phyloP scores from a whole-genome alignment of 768 basidiomycete genomes.

The Leccinum incarnatum region DNA sequence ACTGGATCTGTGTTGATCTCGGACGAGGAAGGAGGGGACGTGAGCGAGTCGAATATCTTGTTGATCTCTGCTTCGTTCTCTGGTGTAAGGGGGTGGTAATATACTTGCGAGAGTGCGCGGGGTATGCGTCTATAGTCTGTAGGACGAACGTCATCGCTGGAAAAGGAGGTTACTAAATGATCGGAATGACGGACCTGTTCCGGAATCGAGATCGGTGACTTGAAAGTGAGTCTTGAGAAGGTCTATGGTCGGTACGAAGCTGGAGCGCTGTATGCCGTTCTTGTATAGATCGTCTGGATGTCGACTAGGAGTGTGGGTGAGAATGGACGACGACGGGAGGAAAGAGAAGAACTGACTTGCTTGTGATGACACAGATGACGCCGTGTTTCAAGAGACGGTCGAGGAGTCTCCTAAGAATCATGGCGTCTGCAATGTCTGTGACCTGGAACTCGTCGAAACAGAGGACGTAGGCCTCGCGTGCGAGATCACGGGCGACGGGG shows the following conservation, averaged over 20 bases:
- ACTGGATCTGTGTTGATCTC: conserved; percentile 43
- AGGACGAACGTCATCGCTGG: not conserved
- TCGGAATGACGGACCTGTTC: conserved; percentile 59
- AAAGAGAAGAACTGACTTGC: conserved; percentile 64
- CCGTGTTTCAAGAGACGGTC: conserved; percentile 86
- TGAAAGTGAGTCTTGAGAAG: conserved; percentile 84
- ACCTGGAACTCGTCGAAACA: conserved; percentile 99
- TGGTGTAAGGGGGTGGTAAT: conserved; percentile 75
- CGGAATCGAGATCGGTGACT: conserved; percentile 93
- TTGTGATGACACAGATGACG: conserved; percentile 94
- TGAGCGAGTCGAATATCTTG: conserved; percentile 79
- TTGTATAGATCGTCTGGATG: conserved; percentile 97
- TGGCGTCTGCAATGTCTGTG: conserved; percentile 96
- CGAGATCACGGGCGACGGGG: conserved; percentile 85
- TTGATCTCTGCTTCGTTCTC: conserved; percentile 67
- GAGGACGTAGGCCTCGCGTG: conserved; percentile 77
- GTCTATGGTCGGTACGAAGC: conserved; percentile 94
- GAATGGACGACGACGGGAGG: not conserved
- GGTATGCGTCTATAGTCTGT: conserved; percentile 94
- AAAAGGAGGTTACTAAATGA: not conserved
- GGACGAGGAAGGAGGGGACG: conserved; percentile 44
- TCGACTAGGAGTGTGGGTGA: conserved; percentile 53
- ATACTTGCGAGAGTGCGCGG: conserved; percentile 89
- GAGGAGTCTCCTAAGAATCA: conserved; percentile 90
- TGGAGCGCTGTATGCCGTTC: conserved; percentile 95